These are phyloP conservation scores for Apiospora pterosperma DNA, from an alignment of 2,329 filamentous ascomycete species.

Conservation along the genomic window DNA sequence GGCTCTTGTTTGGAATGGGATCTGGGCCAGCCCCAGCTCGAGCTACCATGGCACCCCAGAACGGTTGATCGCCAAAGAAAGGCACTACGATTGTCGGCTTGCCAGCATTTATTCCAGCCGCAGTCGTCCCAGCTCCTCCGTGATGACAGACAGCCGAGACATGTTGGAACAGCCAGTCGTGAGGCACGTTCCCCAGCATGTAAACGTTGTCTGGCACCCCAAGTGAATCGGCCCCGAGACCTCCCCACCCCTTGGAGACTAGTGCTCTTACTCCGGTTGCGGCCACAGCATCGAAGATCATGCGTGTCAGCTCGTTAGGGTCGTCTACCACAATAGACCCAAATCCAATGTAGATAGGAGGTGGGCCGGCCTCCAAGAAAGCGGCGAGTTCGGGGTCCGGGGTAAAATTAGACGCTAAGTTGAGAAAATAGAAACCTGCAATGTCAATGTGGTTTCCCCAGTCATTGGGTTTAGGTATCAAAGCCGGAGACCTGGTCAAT, in stretches of 20 bases:
- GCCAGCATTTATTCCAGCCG: constrained; percentile 77
- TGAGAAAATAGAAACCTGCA: constrained; percentile 52
- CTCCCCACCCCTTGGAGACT: constrained; percentile 86
- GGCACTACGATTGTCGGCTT: constrained; percentile 80
- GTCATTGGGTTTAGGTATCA: constrained; percentile 51
- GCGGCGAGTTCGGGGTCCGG: constrained; percentile 28
- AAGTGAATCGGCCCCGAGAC: constrained; percentile 68
- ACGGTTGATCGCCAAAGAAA: constrained; percentile 83
- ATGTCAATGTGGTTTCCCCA: constrained; percentile 52
- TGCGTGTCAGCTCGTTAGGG: constrained; percentile 38
- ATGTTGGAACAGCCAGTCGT: constrained; percentile 83
- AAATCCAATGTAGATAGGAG: constrained; percentile 54
- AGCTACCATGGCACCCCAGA: constrained; percentile 77
- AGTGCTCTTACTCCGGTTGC: constrained; percentile 63
- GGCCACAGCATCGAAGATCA: constrained; percentile 44
- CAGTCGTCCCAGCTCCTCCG: constrained; percentile 83
- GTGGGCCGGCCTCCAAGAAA: constrained; percentile 43
- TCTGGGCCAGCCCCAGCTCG: constrained; percentile 68
- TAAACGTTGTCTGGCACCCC: constrained; percentile 73
- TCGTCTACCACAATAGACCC: constrained; percentile 54
- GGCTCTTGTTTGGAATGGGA: constrained; percentile 65
- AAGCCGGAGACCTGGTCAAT: constrained; percentile 29
- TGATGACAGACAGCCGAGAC: constrained; percentile 85
- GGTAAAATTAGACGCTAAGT: constrained; percentile 32
- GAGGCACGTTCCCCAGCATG: constrained; percentile 81